Conservation (phyloP, 495 filamentous ascomycete genomes). For the Penicillium odoratum region DNA sequence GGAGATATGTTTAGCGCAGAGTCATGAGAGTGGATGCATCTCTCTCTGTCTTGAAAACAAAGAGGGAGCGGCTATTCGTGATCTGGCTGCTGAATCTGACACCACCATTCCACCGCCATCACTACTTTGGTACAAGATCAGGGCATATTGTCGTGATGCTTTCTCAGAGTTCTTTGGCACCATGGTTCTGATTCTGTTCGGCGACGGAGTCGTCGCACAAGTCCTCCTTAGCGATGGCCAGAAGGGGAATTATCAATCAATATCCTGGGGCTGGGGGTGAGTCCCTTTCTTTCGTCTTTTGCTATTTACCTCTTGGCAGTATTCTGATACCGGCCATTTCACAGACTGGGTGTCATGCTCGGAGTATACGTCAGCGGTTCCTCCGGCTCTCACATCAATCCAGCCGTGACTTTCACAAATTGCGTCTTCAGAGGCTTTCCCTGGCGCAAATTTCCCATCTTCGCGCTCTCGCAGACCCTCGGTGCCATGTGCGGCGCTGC, state of each 20-base stretch:
- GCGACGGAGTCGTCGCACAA: conserved; percentile 61
- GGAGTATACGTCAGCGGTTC: conserved; percentile 62
- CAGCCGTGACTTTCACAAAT: conserved; percentile 62
- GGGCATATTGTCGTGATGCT: conserved; percentile 50
- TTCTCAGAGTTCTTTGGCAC: conserved; percentile 66
- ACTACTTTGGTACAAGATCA: conserved; percentile 49
- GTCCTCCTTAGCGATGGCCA: conserved; percentile 52
- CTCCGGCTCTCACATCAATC: conserved; percentile 64
- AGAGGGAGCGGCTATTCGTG: conserved; percentile 19
- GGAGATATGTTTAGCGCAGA: conserved; percentile 11
- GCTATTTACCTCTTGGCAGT: background rate
- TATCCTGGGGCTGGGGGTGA: conserved; percentile 65
- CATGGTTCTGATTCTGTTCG: conserved; percentile 64
- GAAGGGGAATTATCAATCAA: conserved; percentile 59
- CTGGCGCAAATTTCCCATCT: conserved; percentile 59
- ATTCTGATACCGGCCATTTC: background rate
- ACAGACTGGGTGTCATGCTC: conserved; percentile 60
- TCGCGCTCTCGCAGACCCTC: conserved; percentile 53
- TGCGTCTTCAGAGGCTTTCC: conserved; percentile 63
- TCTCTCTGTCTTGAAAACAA: conserved; percentile 20
- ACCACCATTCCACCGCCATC: conserved; percentile 14
- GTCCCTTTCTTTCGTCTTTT: conserved; percentile 14
- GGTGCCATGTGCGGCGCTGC: conserved; percentile 56
- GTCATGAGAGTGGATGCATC: conserved; percentile 20
- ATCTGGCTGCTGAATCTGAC: conserved; percentile 8